Evolutionary conservation across 129 eudicot species (phyloP), one percentile per base, ranked within the genome.

Genomic region (Centrapalus pauciflorus): DNA sequence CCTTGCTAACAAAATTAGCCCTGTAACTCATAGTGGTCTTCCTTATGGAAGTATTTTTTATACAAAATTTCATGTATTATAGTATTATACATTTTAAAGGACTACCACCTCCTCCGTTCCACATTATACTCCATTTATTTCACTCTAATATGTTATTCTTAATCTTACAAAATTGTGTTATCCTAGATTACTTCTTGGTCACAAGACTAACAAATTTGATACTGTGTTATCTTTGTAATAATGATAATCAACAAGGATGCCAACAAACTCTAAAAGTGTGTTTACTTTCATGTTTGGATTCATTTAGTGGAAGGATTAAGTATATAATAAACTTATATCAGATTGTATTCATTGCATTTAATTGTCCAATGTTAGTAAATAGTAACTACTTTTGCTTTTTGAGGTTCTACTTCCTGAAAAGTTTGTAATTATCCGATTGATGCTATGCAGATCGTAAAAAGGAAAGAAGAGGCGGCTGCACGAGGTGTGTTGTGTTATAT

Each of bases 381-480:
- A 34, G 62, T 48, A 45, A 45, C 21, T 21, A 48, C 16, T 6
- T 60, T 23, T 46, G 14, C 29, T 24, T 38, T 24, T 29, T 48
- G 34, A 61, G 29, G 52, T 28, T 52, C 11, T 43, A 48, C 52
- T 46, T 27, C 45, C 23, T 3, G 14, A 21, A 55, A 45, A 4
- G 59, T 3, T 72, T 7, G 34, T 61, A 61, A 61, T 77, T 75
- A 26, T 66, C 30, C 65, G n/a, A 34, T 17, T 79, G 43, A 49
- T 72, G 61, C 33, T 63, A 29, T 81, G 80, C 87, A 92, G 98
- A 85, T 73, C 25, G 82, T 92, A 23, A 88, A 79, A 65, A 77
- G 98, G 69, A 88, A 74, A 85, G 98, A 92, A 81, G 98, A 92
- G 37, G 98, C 98, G 27, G 95, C 85, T 59, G 86, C 90, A 45